A percentile compares a stretch with the other conserved stretches of the same genome.
Conservation (phyloP, 192 early-diverging fungal species). For the Coemansia sp. region DNA sequence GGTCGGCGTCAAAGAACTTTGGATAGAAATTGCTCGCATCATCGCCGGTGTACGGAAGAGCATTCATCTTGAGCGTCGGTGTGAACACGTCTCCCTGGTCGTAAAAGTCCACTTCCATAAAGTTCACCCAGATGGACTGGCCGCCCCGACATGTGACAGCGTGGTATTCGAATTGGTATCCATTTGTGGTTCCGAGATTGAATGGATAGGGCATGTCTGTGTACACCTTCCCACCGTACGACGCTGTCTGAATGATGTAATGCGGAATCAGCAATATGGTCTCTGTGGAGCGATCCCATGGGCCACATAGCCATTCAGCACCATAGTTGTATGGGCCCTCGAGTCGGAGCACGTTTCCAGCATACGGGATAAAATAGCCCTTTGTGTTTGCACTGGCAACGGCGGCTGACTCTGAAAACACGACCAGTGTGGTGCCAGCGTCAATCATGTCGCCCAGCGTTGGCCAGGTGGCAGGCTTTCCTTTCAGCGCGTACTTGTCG, state of each 20-base stretch:
- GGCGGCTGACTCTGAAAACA: conserved; percentile 43
- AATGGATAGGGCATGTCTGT: conserved; percentile 51
- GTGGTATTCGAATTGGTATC: conserved; percentile 47
- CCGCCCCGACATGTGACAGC: conserved; percentile 41
- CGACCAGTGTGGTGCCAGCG: conserved; percentile 41
- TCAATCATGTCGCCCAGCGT: conserved; percentile 40
- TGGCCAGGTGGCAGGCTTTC: conserved; percentile 39
- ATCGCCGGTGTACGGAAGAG: conserved; percentile 34
- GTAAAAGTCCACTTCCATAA: conserved; percentile 56
- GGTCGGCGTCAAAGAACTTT: conserved; percentile 41
- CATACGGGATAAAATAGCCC: conserved; percentile 44
- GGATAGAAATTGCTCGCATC: conserved; percentile 38
- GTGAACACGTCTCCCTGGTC: conserved; percentile 49
- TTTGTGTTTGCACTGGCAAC: conserved; percentile 34
- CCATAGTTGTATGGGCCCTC: conserved; percentile 39
- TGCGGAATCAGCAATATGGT: conserved; percentile 53
- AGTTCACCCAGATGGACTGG: conserved; percentile 56
- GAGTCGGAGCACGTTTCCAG: conserved; percentile 30
- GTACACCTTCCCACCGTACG: conserved; percentile 30
- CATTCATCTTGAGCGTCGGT: conserved; percentile 42
- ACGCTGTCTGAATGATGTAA: conserved; percentile 43
- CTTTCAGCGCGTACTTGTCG: conserved; percentile 37
- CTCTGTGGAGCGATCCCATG: conserved; percentile 35
- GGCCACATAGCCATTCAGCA: conserved; percentile 43
- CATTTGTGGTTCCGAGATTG: conserved; percentile 45